Evolutionary conservation across 208 protist genomes (phyloP).

Genomic region (Leishmania arabica): DNA sequence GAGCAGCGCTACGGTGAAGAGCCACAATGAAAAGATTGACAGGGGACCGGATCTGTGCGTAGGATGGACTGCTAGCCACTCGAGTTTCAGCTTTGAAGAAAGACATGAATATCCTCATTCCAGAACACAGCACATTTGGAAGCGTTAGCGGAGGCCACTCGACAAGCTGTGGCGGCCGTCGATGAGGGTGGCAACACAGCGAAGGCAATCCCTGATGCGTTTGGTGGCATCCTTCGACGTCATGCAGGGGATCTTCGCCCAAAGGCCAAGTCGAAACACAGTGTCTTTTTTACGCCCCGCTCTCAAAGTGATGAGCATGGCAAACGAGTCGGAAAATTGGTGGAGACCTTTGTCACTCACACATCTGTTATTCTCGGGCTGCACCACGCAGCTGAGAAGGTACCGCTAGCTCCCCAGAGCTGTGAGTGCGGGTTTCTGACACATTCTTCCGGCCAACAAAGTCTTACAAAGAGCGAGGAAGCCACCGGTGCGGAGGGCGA

Average conservation of each 20-base stretch:
- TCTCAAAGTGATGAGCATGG: not conserved
- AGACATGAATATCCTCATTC: too few species aligned
- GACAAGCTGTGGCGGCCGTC: too few species aligned
- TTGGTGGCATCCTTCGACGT: too few species aligned
- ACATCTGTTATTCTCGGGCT: not conserved
- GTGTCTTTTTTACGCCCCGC: not conserved
- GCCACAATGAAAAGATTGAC: too few species aligned
- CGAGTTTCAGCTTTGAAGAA: too few species aligned
- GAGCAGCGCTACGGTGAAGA: too few species aligned
- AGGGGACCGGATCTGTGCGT: too few species aligned
- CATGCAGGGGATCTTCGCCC: not conserved
- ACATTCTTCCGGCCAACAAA: not conserved
- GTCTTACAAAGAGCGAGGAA: not conserved
- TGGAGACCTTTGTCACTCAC: not conserved
- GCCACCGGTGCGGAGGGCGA: not conserved
- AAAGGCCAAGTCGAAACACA: not conserved
- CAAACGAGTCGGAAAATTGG: not conserved
- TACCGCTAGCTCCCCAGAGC: not conserved
- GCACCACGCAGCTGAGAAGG: not conserved
- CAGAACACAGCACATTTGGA: too few species aligned
- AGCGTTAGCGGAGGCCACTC: too few species aligned
- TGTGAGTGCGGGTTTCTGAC: not conserved
- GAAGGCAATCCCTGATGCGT: accelerated
- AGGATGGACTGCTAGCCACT: too few species aligned
- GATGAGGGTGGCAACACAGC: not conserved